Evolutionary conservation across 2,329 filamentous ascomycete species (phyloP), one percentile per base, ranked within the genome.

Genomic region (Fusarium camptoceras): DNA sequence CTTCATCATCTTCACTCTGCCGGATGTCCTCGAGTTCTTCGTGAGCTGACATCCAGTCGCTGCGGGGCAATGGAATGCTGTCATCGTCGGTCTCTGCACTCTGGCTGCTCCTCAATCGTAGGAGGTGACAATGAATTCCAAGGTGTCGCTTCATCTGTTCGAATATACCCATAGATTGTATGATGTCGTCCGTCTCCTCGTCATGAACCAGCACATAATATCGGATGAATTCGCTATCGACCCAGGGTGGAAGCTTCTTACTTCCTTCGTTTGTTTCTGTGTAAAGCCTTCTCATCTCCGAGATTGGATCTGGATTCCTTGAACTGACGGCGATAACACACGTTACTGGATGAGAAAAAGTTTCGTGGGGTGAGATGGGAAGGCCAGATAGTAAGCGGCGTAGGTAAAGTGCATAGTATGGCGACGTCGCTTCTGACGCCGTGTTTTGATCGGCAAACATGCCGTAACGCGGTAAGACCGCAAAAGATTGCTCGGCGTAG

Each of bases 121-220:
- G 84, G 14, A 99, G 85, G 80, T 99, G 96, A 77, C 96, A 99
- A 80, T 99, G 94, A 49, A 98, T 84, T 3, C 96, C 96, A 70
- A 99, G 93, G 81, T 98, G 94, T n/a, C 96, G 90, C 81, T 98
- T 99, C 97, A 99, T 99, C 79, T 98, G 94, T 74, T 99, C 96
- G 79, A 97, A 99, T 28, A 98, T 84, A 20, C 90, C 88, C 79
- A 95, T 95, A 15, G 94, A 97, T 80, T 94, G 92, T 39, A 89
- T 89, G 66, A 98, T 97, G 77, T 99, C 94, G 76, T 97, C 95
- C 66, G 89, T 90, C 77, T 99, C 96, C 81, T 99, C 97, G 74
- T 99, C 96, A 76, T 99, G 96, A 20, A 99, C 91, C 43, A 99
- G 84, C 18, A 99, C 93, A 80, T 99, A 99, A 80, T 99, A 99